These are phyloP conservation scores for Xerocomus minutiporus DNA, from an alignment of 1,284 basidiomycete species.

Conservation along the genomic window DNA sequence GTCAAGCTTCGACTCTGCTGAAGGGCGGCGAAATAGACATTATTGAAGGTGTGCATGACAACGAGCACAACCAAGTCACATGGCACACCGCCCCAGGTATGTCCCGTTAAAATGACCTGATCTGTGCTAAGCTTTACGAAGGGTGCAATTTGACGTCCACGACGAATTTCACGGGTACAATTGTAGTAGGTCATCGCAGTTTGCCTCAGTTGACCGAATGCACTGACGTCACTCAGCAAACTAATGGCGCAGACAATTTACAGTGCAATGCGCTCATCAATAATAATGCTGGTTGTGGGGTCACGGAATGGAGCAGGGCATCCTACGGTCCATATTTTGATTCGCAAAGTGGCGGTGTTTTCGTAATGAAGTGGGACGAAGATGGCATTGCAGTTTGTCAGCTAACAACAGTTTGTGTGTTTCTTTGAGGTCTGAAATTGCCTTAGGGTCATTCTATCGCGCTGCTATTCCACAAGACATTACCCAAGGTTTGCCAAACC, in stretches of 20 bases:
- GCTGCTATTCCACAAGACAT: conserved; percentile 55
- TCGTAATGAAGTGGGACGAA: conserved; percentile 59
- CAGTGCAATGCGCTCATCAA: conserved; percentile 43
- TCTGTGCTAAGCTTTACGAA: conserved; percentile 21
- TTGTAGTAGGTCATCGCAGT: conserved; percentile 37
- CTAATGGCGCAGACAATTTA: conserved; percentile 35
- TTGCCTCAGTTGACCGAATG: background rate
- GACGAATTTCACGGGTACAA: conserved; percentile 45
- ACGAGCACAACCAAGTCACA: conserved; percentile 58
- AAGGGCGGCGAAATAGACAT: conserved; percentile 66
- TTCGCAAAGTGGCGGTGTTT: conserved; percentile 55
- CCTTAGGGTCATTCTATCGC: conserved; percentile 58
- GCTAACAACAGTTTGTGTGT: conserved; percentile 20
- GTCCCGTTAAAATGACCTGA: conserved; percentile 4
- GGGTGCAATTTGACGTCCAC: conserved; percentile 47
- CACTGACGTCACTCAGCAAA: conserved; percentile 26
- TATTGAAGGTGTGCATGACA: conserved; percentile 60
- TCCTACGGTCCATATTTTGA: conserved; percentile 60
- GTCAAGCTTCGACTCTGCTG: conserved; percentile 7
- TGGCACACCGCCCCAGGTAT: conserved; percentile 52
- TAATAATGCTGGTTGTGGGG: conserved; percentile 52
- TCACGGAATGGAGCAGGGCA: conserved; percentile 52
- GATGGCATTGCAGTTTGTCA: conserved; percentile 54
- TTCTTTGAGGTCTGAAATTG: conserved; percentile 8
- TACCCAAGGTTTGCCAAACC: conserved; percentile 39